phyloP scores from a whole-genome alignment of 2,329 filamentous ascomycete genomes.

The Trematosphaeria pertusa region DNA sequence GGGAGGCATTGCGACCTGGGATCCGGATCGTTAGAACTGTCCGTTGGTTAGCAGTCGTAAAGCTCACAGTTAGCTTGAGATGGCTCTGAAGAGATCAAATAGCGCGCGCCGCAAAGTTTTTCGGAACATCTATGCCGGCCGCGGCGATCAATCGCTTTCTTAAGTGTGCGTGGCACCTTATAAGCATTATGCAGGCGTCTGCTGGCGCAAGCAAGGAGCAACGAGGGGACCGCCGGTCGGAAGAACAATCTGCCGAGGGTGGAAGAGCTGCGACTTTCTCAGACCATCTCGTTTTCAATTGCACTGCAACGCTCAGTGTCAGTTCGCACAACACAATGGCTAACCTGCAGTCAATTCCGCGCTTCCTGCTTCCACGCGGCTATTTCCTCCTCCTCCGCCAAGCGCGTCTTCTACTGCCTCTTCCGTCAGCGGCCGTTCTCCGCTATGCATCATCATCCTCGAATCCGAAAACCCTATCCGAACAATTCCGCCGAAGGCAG shows the following conservation, averaged over 20 bases:
- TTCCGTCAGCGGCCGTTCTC: constrained; percentile 20
- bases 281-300: neutral
- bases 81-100: neutral
- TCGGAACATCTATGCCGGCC: too few relatives aligned
- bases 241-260: neutral
- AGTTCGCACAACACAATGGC: constrained; percentile 36
- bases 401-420: constrained; percentile 24
- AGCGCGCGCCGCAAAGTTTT: too few relatives aligned
- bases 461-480: constrained; percentile 33
- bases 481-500: constrained; percentile 35
- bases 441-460: constrained; percentile 42
- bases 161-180: too few relatives aligned
- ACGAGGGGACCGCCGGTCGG: neutral
- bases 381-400: constrained; percentile 32
- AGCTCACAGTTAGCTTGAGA: constrained; percentile 20
- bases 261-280: constrained; percentile 17
- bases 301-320: constrained; percentile 16
- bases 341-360: constrained; percentile 41
- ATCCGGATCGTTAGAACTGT: constrained; percentile 9
- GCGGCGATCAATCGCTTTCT: too few relatives aligned
- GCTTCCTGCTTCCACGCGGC: constrained; percentile 42
- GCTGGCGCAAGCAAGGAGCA: too few relatives aligned
- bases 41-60: constrained; percentile 7
- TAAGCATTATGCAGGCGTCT: too few relatives aligned
- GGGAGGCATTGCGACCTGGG: constrained; percentile 25